Conservation (phyloP, 164 flowering plant genomes). For the Aristolochia contorta region DNA sequence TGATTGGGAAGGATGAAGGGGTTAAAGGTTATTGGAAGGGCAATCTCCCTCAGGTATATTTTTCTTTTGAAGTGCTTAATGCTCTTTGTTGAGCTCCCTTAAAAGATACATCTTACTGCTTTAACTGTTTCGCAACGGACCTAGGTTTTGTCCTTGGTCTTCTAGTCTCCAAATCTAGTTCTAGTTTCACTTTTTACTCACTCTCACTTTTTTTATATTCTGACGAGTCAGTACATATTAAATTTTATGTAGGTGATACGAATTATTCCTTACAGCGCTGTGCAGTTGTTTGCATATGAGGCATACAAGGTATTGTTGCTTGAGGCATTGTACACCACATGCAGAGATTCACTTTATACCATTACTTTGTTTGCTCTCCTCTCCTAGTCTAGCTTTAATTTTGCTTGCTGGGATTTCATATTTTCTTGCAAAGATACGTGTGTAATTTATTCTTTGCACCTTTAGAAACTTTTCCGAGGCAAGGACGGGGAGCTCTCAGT, state of each 20-base stretch:
- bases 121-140: too few relatives aligned
- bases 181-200: too few relatives aligned
- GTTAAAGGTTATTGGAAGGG: conserved; percentile 97
- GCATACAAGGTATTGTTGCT: conserved; percentile 53
- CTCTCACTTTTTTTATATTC: too few relatives aligned
- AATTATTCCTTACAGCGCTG: conserved; percentile 87
- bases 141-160: too few relatives aligned
- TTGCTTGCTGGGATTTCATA: too few relatives aligned
- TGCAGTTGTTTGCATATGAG: conserved; percentile 88
- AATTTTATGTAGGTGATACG: conserved; percentile 55
- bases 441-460: conserved; percentile 5
- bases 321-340: neutral
- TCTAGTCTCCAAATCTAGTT: too few relatives aligned
- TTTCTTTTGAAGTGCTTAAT: too few relatives aligned
- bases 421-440: too few relatives aligned
- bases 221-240: neutral
- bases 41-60: conserved; percentile 86
- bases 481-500: conserved; percentile 78
- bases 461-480: conserved; percentile 68
- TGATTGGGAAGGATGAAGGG: conserved; percentile 83
- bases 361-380: too few relatives aligned
- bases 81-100: too few relatives aligned
- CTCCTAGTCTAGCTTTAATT: too few relatives aligned
- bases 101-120: too few relatives aligned
- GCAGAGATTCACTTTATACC: neutral